Evolutionary conservation across 2,329 filamentous ascomycete genomes (phyloP), one percentile per base, ranked within the genome.

Genomic region (Hypoxylon sp.): DNA sequence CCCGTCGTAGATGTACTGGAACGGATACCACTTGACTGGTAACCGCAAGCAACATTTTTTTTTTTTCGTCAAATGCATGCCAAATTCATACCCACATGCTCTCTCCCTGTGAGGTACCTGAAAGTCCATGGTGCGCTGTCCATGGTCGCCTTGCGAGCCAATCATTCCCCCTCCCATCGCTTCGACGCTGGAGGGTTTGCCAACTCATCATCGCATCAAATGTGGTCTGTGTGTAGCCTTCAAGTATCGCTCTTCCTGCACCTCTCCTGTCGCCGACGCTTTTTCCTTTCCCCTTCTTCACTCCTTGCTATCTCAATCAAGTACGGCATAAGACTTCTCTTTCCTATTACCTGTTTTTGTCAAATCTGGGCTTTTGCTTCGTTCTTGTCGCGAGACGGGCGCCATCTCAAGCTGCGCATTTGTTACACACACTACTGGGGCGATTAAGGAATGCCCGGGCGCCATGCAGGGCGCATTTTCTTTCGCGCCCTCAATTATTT

Each of bases 171-270:
- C 70, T 71, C 73, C 71, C 72, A 67, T 69, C 73, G 69, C 72
- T 69, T 70, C 67, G 73, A 74, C 68, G 71, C 73, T 75, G 74
- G 73, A 73, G 72, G 71, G 71, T 75, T 74, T 78, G 76, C 76
- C 76, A 78, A 77, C 76, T 76, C 76, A 78, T 78, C 76, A 76
- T 71, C 76, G 76, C 75, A 76, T 77, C 73, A 74, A 73, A 74
- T 76, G 75, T 76, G 75, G 74, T 77, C 73, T 76, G 75, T 76
- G 72, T 75, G 73, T 75, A 74, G 73, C 72, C 70, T 70, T 73
- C 68, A 72, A 75, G 70, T 72, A 74, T 74, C 67, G 69, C 70
- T 69, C 66, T 72, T 71, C 72, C 65, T 71, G 70, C 70, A 70
- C 65, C 69, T 66, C 67, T 70, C 70, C 63, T 70, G 59, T 69